Base-by-base conservation (phyloP, 2,329 filamentous ascomycete species). In the Grosmannia clavigera region DNA sequence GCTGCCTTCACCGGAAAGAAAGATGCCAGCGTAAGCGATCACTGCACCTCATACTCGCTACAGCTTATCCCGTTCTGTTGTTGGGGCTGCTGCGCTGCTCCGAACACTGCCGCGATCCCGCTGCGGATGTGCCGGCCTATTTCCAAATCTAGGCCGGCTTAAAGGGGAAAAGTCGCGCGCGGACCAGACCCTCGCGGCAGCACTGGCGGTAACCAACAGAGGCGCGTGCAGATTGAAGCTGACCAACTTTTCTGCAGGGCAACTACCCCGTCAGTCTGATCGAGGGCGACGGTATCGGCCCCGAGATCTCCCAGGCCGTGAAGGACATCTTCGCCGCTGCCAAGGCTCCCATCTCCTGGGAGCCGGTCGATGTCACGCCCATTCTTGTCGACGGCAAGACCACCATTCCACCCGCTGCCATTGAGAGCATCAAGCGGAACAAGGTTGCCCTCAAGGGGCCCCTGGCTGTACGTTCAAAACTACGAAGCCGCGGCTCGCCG, bases 311-410 rank as follows among this genome's bases (percentile, higher is more conserved):
- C 66, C 86, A 96, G 77, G 95, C 94, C 57, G 92, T 99, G 72
- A 99, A 97, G 85, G 90, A 96, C 75, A 99, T 99, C 77, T 99
- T 96, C 79, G 82, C 85, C 70, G 94, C 94, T 69, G 94, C 94
- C 70, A 89, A 95, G 75, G 84, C 88, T 63, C 94, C 94, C 64
- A 87, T 99, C 75, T 86, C 92, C 73, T 99, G 94, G 94, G 95
- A 99, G 76, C 86, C 92, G 64, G 87, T 96, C 72, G 94, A 97
- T 75, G 94, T 99, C 66, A 96, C 91, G 60, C 94, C 94, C 64
- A 88, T 87, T 70, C 76, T 99, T 67, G 92, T 92, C 79, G 87
- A 97, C 70, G 94, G 95, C 77, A 95, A 90, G 82, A 97, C 92
- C 57, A 87, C 89, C 65, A 99, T 99, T 67, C 92, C 92, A 64